phyloP scores from a whole-genome alignment of 805 yeast genomes.

The Saturnispora besseyi region DNA sequence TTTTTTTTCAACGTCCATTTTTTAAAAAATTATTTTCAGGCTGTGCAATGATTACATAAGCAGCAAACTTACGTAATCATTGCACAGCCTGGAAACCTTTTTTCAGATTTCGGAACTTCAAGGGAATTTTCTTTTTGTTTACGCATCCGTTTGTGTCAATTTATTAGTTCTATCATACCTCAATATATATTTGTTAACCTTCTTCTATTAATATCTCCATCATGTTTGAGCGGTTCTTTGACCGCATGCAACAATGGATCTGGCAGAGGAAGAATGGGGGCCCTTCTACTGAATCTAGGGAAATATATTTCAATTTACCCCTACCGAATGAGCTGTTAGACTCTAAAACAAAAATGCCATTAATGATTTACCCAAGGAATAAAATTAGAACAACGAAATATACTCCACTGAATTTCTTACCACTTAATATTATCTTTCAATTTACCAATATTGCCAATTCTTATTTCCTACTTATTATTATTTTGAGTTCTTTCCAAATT shows the following conservation, averaged over 20 bases:
- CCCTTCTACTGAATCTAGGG: conserved; percentile 24
- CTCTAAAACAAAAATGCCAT: conserved; percentile 40
- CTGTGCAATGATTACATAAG: not conserved
- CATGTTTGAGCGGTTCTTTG: conserved; percentile 7
- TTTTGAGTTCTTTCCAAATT: conserved; percentile 52
- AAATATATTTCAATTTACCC: conserved; percentile 47
- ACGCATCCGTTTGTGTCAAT: not conserved
- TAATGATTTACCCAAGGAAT: conserved; percentile 38
- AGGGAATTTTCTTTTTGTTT: not conserved
- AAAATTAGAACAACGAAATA: conserved; percentile 57
- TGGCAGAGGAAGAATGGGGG: not conserved
- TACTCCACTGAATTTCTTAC: conserved; percentile 48
- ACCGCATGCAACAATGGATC: conserved; percentile 3
- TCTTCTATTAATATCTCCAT: not conserved
- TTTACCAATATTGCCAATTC: conserved; percentile 51
- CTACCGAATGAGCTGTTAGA: conserved; percentile 54
- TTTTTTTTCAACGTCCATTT: not conserved
- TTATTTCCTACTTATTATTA: conserved; percentile 47
- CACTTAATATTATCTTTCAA: conserved; percentile 46
- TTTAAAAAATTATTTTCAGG: not conserved
- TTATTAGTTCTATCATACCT: not conserved
- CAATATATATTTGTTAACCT: too few species aligned
- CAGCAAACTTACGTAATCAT: not conserved
- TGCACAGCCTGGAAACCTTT: too few species aligned
- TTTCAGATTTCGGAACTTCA: not conserved